Evolutionary conservation across 2,329 filamentous ascomycete species (phyloP), one percentile per base, ranked within the genome.

Genomic region (Epichloe festucae): DNA sequence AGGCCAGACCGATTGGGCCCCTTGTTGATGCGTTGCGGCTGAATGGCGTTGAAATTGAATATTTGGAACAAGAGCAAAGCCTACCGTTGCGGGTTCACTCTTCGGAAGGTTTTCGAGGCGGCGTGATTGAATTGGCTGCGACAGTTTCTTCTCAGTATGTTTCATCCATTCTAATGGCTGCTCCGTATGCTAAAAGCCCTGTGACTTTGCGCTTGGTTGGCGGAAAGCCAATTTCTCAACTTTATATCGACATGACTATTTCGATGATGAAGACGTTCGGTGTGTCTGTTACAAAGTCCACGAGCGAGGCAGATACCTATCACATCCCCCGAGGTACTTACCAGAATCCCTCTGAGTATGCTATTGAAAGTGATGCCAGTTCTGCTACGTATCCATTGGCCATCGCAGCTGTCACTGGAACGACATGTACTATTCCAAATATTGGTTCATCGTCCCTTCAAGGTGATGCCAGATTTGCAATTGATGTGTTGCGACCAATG

Each of bases 101-200:
- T 45, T 85, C 86, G 23, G 84, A 83, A 46, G 91, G 90, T 4
- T 85, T 96, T 58, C 79, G 82, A 46, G 91, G 90, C 51, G 93
- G 93, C 39, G 76, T 85, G 31, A 96, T 98, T 60, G 87, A 95
- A 65, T 77, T 98, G 52, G 89, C 90, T 11, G 93, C 93, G 1
- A 97, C 93, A 42, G 86, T 97, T 15, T 98, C 93, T 8, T 97
- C 93, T n/a, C 93, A 98, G 70, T 98, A 97, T 64, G 93, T 98
- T 39, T 97, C 93, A 0, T 96, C 91, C 1, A 82, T 98, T 56
- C 75, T 98, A 49, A 94, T 98, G 88, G 94, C 89, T 53, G 93
- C 93, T 0, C 93, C 93, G 0, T 98, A 97, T 63, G 93, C 93
- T 45, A 96, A 95, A 70, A 83, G 89, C 56, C 87, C 91, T 0